Evolutionary conservation across 1,284 basidiomycete genomes (phyloP).

Genomic region (Cutaneotrichosporon cavernicola): DNA sequence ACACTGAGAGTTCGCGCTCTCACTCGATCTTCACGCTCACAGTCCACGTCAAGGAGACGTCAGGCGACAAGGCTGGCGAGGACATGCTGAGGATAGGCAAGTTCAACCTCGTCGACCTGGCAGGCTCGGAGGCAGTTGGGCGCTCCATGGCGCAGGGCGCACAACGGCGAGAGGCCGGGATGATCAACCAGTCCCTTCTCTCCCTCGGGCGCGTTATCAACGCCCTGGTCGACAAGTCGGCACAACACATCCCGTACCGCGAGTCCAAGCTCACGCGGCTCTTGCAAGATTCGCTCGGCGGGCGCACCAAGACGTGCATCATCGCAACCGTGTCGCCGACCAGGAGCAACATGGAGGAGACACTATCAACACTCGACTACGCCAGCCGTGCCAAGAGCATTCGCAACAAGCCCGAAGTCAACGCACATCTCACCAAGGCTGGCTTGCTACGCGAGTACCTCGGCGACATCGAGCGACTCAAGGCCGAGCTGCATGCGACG

Average conservation of each 20-base stretch:
- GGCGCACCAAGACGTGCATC: slow-evolving; percentile 95
- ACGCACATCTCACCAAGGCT: slow-evolving; percentile 89
- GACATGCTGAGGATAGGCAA: slow-evolving; percentile 92
- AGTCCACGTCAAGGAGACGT: slow-evolving; percentile 84
- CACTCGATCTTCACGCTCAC: slow-evolving; percentile 98
- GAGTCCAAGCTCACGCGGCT: slow-evolving; percentile 88
- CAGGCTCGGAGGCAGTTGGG: slow-evolving; percentile 97
- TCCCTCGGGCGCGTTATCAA: slow-evolving; percentile 97
- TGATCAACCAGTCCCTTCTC: slow-evolving; percentile 97
- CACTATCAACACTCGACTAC: slow-evolving; percentile 95
- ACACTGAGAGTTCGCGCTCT: slow-evolving; percentile 90
- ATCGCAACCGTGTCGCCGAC: slow-evolving; percentile 94
- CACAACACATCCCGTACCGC: slow-evolving; percentile 85
- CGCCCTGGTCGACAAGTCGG: slow-evolving; percentile 85
- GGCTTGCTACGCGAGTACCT: slow-evolving; percentile 92
- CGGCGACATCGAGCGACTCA: slow-evolving; percentile 90
- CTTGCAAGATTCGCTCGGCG: slow-evolving; percentile 98
- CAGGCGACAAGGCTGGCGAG: slow-evolving; percentile 62
- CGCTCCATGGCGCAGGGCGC: slow-evolving; percentile 94
- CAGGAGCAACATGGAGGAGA: slow-evolving; percentile 92
- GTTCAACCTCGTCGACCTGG: slow-evolving; percentile 94
- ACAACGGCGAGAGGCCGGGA: slow-evolving; percentile 92
- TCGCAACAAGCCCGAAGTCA: slow-evolving; percentile 91
- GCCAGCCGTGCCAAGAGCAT: slow-evolving; percentile 95
- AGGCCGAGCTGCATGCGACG: slow-evolving; percentile 79